Percentiles rank a stretch among this genome's conserved stretches.
Evolutionary conservation across 805 yeast genomes (phyloP).

Genomic region (Spathaspora arborariae): DNA sequence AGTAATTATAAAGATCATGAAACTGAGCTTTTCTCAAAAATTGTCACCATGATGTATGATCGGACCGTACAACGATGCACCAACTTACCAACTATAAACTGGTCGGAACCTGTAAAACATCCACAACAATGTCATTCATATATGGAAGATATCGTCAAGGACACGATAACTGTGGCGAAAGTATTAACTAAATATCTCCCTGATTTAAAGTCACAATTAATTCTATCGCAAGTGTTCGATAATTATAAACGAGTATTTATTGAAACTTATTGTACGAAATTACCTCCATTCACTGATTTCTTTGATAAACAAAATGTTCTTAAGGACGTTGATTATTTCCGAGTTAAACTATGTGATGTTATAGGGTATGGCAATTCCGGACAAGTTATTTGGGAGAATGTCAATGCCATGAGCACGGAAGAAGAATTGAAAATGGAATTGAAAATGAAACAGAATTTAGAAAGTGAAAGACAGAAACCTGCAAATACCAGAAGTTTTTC

Average conservation of each 20-base stretch:
- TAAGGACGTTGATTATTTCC: slow-evolving; percentile 60
- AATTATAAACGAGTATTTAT: slow-evolving; percentile 55
- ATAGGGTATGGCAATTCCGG: slow-evolving; percentile 62
- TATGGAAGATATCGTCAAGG: slow-evolving; percentile 64
- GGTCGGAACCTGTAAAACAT: slow-evolving; percentile 42
- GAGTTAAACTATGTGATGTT: slow-evolving; percentile 55
- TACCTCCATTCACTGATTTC: slow-evolving; percentile 45
- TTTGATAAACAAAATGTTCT: slow-evolving; percentile 52
- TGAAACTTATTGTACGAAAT: slow-evolving; percentile 46
- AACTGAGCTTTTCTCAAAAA: slow-evolving; percentile 56
- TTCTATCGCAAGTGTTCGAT: slow-evolving; percentile 50
- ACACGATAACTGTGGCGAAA: slow-evolving; percentile 59
- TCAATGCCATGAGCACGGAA: slow-evolving; percentile 47
- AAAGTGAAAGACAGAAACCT: slow-evolving; percentile 14
- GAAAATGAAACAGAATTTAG: slow-evolving; percentile 39
- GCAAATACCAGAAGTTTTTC: slow-evolving; percentile 1
- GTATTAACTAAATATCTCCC: slow-evolving; percentile 59
- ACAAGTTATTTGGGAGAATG: slow-evolving; percentile 58
- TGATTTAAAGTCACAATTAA: slow-evolving; percentile 39
- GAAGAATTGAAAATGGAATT: slow-evolving; percentile 48
- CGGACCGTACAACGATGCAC: slow-evolving; percentile 50
- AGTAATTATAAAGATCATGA: slow-evolving; percentile 55
- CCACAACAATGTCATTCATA: slow-evolving; percentile 54
- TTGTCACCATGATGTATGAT: slow-evolving; percentile 69
- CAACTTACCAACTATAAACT: slow-evolving; percentile 45